Conservation (phyloP, 176 grass and related monocot species). For the Metroxylon sagu region DNA sequence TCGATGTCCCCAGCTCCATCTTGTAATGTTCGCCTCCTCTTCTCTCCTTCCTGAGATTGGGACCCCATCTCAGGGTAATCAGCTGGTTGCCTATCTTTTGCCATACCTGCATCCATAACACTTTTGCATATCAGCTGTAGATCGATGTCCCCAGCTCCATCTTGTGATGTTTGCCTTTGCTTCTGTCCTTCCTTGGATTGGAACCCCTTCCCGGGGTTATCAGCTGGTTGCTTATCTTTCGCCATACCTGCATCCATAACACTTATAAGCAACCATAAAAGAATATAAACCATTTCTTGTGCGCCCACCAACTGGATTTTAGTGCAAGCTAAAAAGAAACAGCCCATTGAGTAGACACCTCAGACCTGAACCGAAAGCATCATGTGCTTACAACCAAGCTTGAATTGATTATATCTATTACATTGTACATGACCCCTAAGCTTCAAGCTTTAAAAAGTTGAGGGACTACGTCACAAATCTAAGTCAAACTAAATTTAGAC, state of each 20-base stretch:
- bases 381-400: no score
- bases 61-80: constrained; percentile 20
- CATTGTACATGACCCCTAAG: no score
- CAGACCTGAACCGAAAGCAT: no score
- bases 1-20: constrained; percentile 16
- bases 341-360: no score
- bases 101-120: constrained; percentile 33
- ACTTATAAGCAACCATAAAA: background rate
- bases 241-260: background rate
- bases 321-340: no score
- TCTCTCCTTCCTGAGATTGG: constrained; percentile 31
- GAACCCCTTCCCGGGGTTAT: constrained; percentile 20
- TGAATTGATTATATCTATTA: no score
- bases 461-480: no score
- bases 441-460: no score
- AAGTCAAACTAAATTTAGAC: no score
- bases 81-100: constrained; percentile 46
- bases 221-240: background rate
- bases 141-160: constrained; percentile 16
- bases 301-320: no score
- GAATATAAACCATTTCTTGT: no score
- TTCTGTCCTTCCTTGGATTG: constrained; percentile 40
- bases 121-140: constrained; percentile 6
- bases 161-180: constrained; percentile 27
- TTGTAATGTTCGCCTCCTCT: constrained; percentile 32